phyloP scores from a whole-genome alignment of 441 rosid species.

The Eruca vesicaria region DNA sequence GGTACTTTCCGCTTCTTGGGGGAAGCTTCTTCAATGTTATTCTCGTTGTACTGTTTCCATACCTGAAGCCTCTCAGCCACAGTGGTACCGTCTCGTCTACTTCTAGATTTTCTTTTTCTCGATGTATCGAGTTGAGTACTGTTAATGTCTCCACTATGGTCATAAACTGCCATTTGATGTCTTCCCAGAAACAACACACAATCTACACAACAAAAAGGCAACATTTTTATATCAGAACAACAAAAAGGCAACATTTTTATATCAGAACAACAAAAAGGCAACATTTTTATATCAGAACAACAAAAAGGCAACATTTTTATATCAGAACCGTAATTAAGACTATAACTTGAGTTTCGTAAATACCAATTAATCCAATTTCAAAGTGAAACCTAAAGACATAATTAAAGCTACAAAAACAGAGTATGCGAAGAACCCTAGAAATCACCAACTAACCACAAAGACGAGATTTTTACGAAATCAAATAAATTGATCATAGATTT shows the following conservation, averaged over 20 bases:
- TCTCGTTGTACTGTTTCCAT: conserved; percentile 55
- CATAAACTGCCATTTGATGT: conserved; percentile 19
- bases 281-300: not conserved
- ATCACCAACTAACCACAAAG: not conserved
- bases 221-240: not conserved
- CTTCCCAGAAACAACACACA: not conserved
- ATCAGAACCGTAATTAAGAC: not conserved
- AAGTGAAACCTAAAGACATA: not conserved
- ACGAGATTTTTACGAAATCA: not conserved
- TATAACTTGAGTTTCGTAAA: not conserved
- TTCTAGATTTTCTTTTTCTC: conserved; percentile 41
- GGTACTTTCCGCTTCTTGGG: conserved; percentile 40
- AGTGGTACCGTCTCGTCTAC: conserved; percentile 37
- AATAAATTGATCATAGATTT: not conserved
- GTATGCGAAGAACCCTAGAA: not conserved
- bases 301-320: not conserved
- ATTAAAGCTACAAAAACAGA: not conserved
- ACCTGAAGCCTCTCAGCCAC: conserved; percentile 49
- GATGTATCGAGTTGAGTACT: conserved; percentile 2
- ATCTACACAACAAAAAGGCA: conserved; percentile 8
- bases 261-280: not conserved
- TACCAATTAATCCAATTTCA: not conserved
- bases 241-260: not conserved
- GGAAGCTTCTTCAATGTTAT: conserved; percentile 28
- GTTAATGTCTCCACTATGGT: not conserved